These are phyloP conservation scores for Medicago arabica DNA, from an alignment of 306 rosid species.

Conservation along the genomic window DNA sequence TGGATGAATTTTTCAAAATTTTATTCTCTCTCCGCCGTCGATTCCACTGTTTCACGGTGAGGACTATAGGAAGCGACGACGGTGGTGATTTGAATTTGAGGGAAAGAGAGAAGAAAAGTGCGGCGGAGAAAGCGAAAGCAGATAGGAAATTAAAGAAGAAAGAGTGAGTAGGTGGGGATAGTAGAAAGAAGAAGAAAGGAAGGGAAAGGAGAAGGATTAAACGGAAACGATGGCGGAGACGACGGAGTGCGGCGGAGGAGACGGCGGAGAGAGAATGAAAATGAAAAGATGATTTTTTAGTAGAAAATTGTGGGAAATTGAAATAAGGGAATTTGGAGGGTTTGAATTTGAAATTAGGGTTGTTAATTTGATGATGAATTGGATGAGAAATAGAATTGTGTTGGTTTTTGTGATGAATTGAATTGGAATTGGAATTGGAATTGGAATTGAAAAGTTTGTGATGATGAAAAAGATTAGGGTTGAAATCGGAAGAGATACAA, in stretches of 20 bases:
- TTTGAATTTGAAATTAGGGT: neutral
- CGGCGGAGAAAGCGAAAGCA: slow-evolving; percentile 57
- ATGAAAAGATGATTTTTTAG: too few relatives aligned
- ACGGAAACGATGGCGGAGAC: slow-evolving; percentile 41
- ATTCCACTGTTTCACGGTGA: neutral
- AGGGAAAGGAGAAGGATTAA: slow-evolving; percentile 55
- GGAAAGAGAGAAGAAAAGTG: slow-evolving; percentile 57
- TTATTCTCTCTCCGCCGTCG: neutral
- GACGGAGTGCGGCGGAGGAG: slow-evolving; percentile 19
- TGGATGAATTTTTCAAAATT: neutral
- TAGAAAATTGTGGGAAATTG: slow-evolving; percentile 23
- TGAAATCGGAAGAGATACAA: slow-evolving; percentile 52
- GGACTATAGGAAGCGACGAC: slow-evolving; percentile 3
- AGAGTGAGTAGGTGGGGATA: slow-evolving; percentile 56
- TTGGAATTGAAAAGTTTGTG: neutral
- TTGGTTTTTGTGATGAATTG: neutral
- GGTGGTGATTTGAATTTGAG: slow-evolving; percentile 23
- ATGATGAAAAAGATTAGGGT: neutral
- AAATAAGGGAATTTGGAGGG: neutral
- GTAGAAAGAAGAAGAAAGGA: slow-evolving; percentile 61
- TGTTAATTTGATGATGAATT: neutral
- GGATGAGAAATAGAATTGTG: neutral
- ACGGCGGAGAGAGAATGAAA: neutral
- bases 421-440: neutral
- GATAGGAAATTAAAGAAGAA: slow-evolving; percentile 56